Conservation (phyloP, 176 grass and related monocot genomes). For the Themeda triandra region DNA sequence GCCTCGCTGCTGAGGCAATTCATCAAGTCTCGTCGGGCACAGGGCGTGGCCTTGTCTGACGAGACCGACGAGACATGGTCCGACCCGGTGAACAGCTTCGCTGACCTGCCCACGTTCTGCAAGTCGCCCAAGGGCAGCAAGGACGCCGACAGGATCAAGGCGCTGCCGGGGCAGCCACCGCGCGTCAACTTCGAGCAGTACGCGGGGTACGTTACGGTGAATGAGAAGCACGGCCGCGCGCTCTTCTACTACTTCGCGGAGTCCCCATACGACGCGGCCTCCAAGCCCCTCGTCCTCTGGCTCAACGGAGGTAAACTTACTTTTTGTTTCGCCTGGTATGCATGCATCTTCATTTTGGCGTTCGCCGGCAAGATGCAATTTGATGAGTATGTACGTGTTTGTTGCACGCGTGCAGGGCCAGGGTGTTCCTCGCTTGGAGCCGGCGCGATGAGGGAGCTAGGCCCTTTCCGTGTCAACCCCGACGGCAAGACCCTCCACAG, state of each 20-base stretch:
- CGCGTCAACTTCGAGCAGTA: constrained; percentile 57
- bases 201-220: constrained; percentile 49
- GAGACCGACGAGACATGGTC: not conserved
- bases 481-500: constrained; percentile 50
- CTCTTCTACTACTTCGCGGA: constrained; percentile 77
- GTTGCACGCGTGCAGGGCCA: constrained; percentile 28
- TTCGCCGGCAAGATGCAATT: not conserved
- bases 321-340: no score
- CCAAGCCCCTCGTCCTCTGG: constrained; percentile 55
- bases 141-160: constrained; percentile 47
- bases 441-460: constrained; percentile 52
- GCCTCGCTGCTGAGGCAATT: constrained; percentile 14
- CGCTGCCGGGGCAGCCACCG: constrained; percentile 54
- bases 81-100: not conserved
- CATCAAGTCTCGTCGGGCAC: not conserved
- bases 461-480: constrained; percentile 58
- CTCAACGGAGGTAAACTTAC: constrained; percentile 44
- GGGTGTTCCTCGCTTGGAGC: constrained; percentile 52
- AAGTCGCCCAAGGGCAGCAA: constrained; percentile 9
- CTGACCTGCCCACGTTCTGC: not conserved
- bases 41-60: no score
- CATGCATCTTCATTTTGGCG: no score
- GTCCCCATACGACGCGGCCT: constrained; percentile 28
- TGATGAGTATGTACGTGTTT: no score
- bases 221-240: constrained; percentile 42